Base-by-base conservation (phyloP, 2,329 filamentous ascomycete species). In the Chaetothyriales sp. region DNA sequence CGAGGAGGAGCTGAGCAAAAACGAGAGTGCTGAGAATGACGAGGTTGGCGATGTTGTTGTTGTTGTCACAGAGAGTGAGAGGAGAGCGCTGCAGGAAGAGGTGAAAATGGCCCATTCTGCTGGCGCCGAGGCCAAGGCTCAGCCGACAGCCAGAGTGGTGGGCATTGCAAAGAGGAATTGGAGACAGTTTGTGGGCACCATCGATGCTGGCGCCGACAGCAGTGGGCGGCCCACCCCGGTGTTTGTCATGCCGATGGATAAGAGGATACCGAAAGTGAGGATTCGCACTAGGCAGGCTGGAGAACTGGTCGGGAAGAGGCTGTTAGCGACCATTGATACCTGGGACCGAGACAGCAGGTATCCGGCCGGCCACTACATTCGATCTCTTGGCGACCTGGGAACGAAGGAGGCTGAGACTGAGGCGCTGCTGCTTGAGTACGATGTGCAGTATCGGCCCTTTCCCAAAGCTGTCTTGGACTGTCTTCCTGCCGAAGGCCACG, bases 391-490 rank as follows among this genome's bases (percentile, higher is more conserved):
- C 58, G 89, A 95, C 66, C 72, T 98, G 46, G 92, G 98, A 69
- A 94, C 86, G 5, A 97, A 98, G 68, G 88, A 86, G n/a, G 92
- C 92, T 6, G 92, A 97, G 71, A 98, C 92, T 0, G 92, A 98
- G 67, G 92, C 92, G 18, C 72, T 98, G 45, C 74, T 98, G 9
- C 76, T 98, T 25, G 92, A 98, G 66, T 95, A 89, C 70, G 92
- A 98, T 64, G 92, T 98, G 2, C 92, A 98, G 66, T 98, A 98
- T 69, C 81, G 90, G 51, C 92, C 92, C 0, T 98, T 98, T 67
- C 89, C 92, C 4, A 95, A 95, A 69, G 86, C 89, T 0, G 90
- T 98, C 4, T 72, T 98, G 50, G 89, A 98, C 67, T 98, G 92
- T 65, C 73, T 98, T 51, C 92, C 92, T 7, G 74, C 78, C 28